Evolutionary conservation across 495 filamentous ascomycete genomes (phyloP), one percentile per base, ranked within the genome.

Genomic region (Rhypophila decipiens): DNA sequence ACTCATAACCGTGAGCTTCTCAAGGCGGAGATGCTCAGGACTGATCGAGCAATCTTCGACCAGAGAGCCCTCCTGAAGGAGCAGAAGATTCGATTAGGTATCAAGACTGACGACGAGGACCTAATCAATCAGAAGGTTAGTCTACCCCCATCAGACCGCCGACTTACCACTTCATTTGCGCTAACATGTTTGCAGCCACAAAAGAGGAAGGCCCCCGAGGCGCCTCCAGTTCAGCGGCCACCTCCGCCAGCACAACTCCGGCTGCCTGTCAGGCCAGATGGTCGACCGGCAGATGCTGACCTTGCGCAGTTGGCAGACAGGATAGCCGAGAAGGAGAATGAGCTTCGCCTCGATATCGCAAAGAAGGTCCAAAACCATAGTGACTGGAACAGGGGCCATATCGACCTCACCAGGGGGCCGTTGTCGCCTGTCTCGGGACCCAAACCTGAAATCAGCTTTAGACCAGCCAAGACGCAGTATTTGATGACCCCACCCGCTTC

Each of bases 71-170:
- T 80, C 58, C 77, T 96, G 40, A 90, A 90, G 72, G 82, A 90
- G 46, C 80, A 83, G 59, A 96, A 96, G 73, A 76, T 85, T 58
- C 89, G 87, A 60, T 77, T 95, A 42, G 82, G 84, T 53, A 86
- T 96, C 70, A 95, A 90, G 73, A 83, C 81, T 45, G 87, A 91
- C 49, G 93, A 97, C 64, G 94, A 97, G 55, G 91, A 96, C 57
- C 79, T 97, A 55, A 83, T 94, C 72, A 91, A 91, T 66, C 86
- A 90, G 59, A 93, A 93, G 80, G 88, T 90, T 70, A 67, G 78
- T 56, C 27, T 51, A 21, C n/a, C 34, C 3, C 42, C 23, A 17
- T 11, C 33, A 15, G 5, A 10, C 29, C 36, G 46, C 42, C 34
- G 42, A 52, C 27, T 44, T 12, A 27, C 44, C 40, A 29, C 19